Evolutionary conservation across 2,329 filamentous ascomycete species (phyloP).

Genomic region (Arthrobotrys iridis): DNA sequence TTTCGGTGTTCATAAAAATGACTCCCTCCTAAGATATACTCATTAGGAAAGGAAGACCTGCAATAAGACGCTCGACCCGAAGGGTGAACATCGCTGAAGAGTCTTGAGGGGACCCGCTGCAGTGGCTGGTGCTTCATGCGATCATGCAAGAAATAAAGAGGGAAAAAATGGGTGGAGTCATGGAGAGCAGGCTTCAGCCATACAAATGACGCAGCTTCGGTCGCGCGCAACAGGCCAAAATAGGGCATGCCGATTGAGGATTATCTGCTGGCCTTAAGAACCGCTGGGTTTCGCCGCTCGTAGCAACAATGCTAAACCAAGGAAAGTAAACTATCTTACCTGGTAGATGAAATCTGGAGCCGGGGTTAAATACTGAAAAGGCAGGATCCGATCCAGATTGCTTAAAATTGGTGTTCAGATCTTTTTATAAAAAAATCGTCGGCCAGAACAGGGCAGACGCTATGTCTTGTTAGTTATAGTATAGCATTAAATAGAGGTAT

Average conservation of each 20-base stretch:
- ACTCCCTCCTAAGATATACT: constrained; percentile 12
- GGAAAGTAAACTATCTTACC: constrained; percentile 7
- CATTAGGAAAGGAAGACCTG: constrained; percentile 25
- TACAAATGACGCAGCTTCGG: constrained; percentile 37
- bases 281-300: constrained; percentile 6
- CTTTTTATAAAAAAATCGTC: neutral
- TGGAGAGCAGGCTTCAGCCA: constrained; percentile 3
- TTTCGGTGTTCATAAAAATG: constrained; percentile 9
- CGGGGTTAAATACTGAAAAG: neutral
- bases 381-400: neutral
- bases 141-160: constrained; percentile 33
- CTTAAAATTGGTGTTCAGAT: neutral
- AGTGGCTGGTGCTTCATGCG: constrained; percentile 42
- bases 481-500: neutral
- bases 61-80: constrained; percentile 39
- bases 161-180: too few species aligned
- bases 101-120: constrained; percentile 18
- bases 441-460: neutral
- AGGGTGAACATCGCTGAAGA: neutral
- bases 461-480: neutral
- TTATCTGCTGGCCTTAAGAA: neutral
- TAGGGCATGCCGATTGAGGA: constrained; percentile 21
- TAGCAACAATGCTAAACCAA: constrained; percentile 3
- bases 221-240: constrained; percentile 8
- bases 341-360: neutral